A percentile compares a stretch with the other conserved stretches of the same genome.
These are phyloP conservation scores for Rutstroemia sp. DNA, from an alignment of 2,329 filamentous ascomycete genomes.

Conservation along the genomic window DNA sequence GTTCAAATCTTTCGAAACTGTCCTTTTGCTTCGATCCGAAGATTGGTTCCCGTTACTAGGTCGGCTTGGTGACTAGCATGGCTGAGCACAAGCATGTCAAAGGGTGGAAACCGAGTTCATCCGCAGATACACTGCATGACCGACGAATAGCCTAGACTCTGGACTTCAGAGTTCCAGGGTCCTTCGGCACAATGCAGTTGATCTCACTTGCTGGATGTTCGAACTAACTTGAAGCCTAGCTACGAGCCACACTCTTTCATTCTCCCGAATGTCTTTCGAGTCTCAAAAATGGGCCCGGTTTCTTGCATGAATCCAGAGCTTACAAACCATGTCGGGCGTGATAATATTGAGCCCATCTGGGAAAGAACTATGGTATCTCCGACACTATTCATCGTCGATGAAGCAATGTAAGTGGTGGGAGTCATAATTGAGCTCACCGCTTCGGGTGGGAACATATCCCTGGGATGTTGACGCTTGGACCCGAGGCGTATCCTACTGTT, in stretches of 20 bases:
- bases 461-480: background rate
- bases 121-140: background rate
- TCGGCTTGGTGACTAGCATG: background rate
- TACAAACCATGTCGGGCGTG: no score
- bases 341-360: no score
- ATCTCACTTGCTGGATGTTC: background rate
- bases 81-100: background rate
- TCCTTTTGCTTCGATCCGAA: background rate
- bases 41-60: background rate
- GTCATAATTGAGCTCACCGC: background rate
- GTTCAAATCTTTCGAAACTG: constrained; percentile 1
- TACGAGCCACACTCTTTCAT: no score
- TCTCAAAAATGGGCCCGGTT: no score
- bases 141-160: background rate
- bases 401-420: background rate
- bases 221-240: background rate
- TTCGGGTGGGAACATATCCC: background rate
- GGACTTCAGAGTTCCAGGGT: background rate
- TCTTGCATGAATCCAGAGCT: no score
- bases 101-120: background rate
- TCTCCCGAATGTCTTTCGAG: no score
- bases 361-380: background rate
- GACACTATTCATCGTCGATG: background rate
- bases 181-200: background rate
- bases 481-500: background rate